phyloP scores from a whole-genome alignment of 805 yeast species.

The Yamadazyma akitaensis region DNA sequence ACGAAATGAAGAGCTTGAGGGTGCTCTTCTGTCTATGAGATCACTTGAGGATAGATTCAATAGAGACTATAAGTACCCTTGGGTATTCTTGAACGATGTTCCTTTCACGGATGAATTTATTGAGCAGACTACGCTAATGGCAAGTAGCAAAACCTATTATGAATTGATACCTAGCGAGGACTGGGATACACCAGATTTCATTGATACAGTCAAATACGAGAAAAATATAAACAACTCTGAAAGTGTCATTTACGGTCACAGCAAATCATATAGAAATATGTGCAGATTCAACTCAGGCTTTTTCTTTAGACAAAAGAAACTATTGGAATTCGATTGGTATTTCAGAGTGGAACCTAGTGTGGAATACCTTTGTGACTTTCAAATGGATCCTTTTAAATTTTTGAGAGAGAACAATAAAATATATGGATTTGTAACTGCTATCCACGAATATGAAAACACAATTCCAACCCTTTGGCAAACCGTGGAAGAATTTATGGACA shows the following conservation, averaged over 20 bases:
- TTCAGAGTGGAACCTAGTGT: constrained; percentile 64
- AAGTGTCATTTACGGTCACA: constrained; percentile 43
- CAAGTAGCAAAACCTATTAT: constrained; percentile 39
- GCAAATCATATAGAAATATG: constrained; percentile 56
- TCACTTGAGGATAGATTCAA: constrained; percentile 44
- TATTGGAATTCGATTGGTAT: constrained; percentile 50
- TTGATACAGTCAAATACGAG: constrained; percentile 28
- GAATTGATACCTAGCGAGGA: constrained; percentile 39
- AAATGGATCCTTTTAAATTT: constrained; percentile 50
- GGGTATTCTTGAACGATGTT: constrained; percentile 44
- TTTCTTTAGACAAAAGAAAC: constrained; percentile 46
- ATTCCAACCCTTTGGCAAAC: constrained; percentile 51
- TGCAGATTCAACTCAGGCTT: constrained; percentile 74
- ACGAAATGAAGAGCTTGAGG: constrained; percentile 72
- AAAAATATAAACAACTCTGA: constrained; percentile 20
- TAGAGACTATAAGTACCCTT: constrained; percentile 36
- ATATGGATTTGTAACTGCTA: constrained; percentile 51
- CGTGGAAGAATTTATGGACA: constrained; percentile 43
- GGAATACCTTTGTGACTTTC: constrained; percentile 53
- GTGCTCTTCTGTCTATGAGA: constrained; percentile 53
- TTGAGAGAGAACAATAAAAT: constrained; percentile 41
- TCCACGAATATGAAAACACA: constrained; percentile 51
- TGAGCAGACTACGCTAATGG: constrained; percentile 43
- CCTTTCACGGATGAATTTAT: constrained; percentile 41
- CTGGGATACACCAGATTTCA: constrained; percentile 40